Conservation (phyloP, 1,139 yeast genomes). For the Insectozyma bohioensis region DNA sequence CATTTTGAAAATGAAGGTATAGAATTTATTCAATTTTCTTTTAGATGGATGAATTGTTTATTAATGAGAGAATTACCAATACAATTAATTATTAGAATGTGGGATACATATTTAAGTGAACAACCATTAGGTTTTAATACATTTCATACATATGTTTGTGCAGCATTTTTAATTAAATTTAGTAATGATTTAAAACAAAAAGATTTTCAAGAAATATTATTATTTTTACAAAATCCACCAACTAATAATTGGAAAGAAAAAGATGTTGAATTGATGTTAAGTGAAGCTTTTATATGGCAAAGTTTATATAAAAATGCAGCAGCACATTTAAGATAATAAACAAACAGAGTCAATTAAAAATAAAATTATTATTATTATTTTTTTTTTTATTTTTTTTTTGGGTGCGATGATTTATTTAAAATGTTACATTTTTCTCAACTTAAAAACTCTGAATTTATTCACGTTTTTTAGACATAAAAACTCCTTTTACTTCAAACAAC, state of each 20-base stretch:
- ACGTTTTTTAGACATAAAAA: no score
- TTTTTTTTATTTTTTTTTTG: not conserved
- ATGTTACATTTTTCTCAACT: not conserved
- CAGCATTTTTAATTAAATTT: conserved; percentile 93
- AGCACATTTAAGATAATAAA: conserved; percentile 60
- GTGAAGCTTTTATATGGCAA: conserved; percentile 98
- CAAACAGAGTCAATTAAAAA: not conserved
- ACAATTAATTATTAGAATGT: conserved; percentile 82
- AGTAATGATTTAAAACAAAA: conserved; percentile 71
- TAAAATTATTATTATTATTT: not conserved
- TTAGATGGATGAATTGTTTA: conserved; percentile 98
- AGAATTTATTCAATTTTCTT: conserved; percentile 91
- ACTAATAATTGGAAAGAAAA: conserved; percentile 83
- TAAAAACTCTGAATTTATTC: no score
- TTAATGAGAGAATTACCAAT: conserved; percentile 90
- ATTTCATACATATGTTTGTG: conserved; percentile 96
- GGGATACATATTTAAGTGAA: conserved; percentile 96
- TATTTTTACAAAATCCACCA: conserved; percentile 87
- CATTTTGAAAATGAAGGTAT: conserved; percentile 81
- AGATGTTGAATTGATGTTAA: conserved; percentile 84
- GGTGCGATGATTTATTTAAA: no score
- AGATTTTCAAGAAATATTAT: conserved; percentile 93
- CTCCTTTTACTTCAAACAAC: no score
- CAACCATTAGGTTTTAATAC: conserved; percentile 85
- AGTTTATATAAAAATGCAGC: conserved; percentile 84